Evolutionary conservation across 1,139 yeast genomes (phyloP), one percentile per base, ranked within the genome.

Genomic region (Nakaseomyces sp.): DNA sequence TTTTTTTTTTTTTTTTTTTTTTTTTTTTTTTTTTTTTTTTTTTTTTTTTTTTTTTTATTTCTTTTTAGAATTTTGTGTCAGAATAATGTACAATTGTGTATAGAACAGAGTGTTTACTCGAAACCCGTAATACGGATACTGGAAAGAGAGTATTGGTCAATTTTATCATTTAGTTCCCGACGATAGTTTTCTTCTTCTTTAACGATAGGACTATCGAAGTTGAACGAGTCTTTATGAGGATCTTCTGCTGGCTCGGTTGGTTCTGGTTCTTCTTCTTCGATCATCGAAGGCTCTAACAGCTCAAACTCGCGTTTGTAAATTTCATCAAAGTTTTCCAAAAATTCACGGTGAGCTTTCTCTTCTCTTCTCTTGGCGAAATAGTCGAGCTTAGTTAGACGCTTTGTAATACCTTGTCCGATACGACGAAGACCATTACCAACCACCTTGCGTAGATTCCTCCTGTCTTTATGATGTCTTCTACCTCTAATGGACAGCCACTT

Each of bases 171-270:
- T 12, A 32, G 13, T 9, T 32, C 36, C 8, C 13, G 5, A 16
- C 36, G 36, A 15, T 32, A 32, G 12, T 32, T 15, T 13, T 32
- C 36, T n/a, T 32, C 36, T 18, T 32, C 36, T 12, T 32, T 32
- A 15, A 17, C 24, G 13, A 32, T 17, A 17, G 36, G 36, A 17
- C 36, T 32, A 32, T 32, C 32, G 32, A 5, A 29, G 18, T 29
- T 29, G 32, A 29, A 29, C 8, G 32, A 29, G 10, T 29, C 32
- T 5, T 15, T 29, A 13, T 29, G 32, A 15, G 18, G 5, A 10
- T 29, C 32, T 29, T 29, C 32, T 10, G 10, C 10, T 13, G 17
- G 32, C 12, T 29, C 32, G 3, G 17, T 29, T n/a, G 32, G 32
- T 4, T 29, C 32, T 5, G 18, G 8, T n/a, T 29, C 32, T 15